A percentile compares a stretch with the other conserved stretches of the same genome.
Evolutionary conservation across 768 basidiomycete genomes (phyloP).

Genomic region (Floccularia luteovirens): DNA sequence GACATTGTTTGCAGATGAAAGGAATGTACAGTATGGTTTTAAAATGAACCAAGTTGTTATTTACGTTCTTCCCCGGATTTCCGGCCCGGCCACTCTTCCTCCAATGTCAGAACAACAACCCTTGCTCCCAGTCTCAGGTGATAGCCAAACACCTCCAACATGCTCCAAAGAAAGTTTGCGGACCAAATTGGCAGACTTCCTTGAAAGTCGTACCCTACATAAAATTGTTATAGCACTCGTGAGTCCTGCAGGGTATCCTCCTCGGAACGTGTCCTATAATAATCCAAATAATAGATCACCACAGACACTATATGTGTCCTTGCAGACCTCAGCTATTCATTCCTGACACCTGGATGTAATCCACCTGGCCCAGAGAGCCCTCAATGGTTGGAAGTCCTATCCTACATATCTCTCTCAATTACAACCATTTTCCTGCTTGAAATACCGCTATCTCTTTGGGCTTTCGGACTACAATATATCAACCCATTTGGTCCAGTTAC

Average conservation of each 20-base stretch:
- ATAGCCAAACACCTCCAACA: not conserved
- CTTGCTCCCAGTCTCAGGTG: slow-evolving; percentile 24
- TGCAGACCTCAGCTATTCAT: slow-evolving; percentile 59
- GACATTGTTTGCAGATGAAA: too few relatives aligned
- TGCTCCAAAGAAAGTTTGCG: slow-evolving; percentile 9
- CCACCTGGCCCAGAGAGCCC: slow-evolving; percentile 36
- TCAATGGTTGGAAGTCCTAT: slow-evolving; percentile 54
- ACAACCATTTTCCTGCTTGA: slow-evolving; percentile 71
- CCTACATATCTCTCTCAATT: slow-evolving; percentile 58
- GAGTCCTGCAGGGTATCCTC: slow-evolving; percentile 14
- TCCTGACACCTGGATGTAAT: slow-evolving; percentile 49
- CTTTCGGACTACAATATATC: slow-evolving; percentile 55
- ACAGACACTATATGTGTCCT: slow-evolving; percentile 70
- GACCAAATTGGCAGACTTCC: slow-evolving; percentile 30
- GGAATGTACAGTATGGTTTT: too few relatives aligned
- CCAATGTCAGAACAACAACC: slow-evolving; percentile 39
- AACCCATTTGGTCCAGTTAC: slow-evolving; percentile 48
- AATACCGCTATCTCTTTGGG: slow-evolving; percentile 65
- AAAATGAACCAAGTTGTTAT: too few relatives aligned
- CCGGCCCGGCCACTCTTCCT: too few relatives aligned
- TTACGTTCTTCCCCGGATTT: too few relatives aligned
- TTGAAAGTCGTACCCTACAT: slow-evolving; percentile 50
- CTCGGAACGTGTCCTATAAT: too few relatives aligned
- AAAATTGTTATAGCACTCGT: slow-evolving; percentile 51
- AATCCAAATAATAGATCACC: slow-evolving; percentile 30